phyloP scores from a whole-genome alignment of 805 yeast genomes.

The Jamesozyma piceae region DNA sequence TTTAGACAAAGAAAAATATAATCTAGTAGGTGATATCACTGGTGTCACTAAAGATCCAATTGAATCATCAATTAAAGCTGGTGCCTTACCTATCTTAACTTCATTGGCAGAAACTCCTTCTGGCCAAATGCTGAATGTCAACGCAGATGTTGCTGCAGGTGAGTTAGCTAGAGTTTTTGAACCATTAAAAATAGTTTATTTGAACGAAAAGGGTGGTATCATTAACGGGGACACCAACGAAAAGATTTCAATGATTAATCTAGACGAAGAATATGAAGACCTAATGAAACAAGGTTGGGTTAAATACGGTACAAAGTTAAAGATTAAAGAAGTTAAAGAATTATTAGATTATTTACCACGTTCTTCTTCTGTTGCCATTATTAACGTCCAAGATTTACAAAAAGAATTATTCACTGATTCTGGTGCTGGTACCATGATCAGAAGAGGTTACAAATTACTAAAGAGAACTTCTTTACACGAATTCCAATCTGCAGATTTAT shows the following conservation, averaged over 20 bases:
- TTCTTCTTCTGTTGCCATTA: constrained; percentile 95
- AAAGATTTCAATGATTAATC: constrained; percentile 78
- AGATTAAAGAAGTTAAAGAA: constrained; percentile 93
- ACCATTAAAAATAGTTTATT: constrained; percentile 91
- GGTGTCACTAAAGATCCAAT: constrained; percentile 82
- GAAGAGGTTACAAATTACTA: constrained; percentile 88
- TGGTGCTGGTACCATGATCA: constrained; percentile 97
- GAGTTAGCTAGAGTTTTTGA: constrained; percentile 94
- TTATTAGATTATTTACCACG: constrained; percentile 89
- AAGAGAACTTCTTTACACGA: constrained; percentile 62
- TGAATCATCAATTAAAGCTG: constrained; percentile 91
- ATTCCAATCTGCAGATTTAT: constrained; percentile 61
- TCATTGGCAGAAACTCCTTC: constrained; percentile 94
- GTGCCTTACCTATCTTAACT: constrained; percentile 92
- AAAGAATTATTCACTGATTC: constrained; percentile 96
- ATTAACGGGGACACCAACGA: constrained; percentile 87
- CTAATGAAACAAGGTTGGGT: constrained; percentile 94
- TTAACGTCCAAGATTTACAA: constrained; percentile 88
- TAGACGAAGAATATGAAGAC: constrained; percentile 92
- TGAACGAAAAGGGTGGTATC: constrained; percentile 97
- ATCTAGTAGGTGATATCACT: constrained; percentile 83
- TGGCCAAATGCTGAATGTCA: constrained; percentile 93
- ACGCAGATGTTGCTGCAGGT: constrained; percentile 98
- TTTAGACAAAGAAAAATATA: constrained; percentile 81
- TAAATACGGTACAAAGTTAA: constrained; percentile 94